These are phyloP conservation scores for Globisporangium paroecandrum DNA, from an alignment of 352 stramenopile genomes.

Conservation along the genomic window DNA sequence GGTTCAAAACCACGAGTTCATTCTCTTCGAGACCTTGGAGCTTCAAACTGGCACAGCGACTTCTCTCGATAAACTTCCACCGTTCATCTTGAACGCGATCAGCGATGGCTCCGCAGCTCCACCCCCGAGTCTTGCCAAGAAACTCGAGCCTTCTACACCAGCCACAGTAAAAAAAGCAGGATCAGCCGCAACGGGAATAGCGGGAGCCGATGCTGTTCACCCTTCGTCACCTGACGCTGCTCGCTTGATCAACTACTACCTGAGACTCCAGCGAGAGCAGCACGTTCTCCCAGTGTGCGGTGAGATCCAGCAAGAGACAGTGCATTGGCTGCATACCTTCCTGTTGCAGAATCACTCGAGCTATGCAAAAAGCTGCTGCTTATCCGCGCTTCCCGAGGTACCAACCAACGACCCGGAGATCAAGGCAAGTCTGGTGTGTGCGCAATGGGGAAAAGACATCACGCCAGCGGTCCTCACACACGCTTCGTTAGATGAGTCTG, in stretches of 20 bases:
- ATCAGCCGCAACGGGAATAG: constrained; percentile 1
- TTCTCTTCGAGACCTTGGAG: constrained; percentile 63
- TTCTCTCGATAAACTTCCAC: constrained; percentile 43
- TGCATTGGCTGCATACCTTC: constrained; percentile 48
- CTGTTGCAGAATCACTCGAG: constrained; percentile 53
- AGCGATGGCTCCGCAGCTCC: neutral
- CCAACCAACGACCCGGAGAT: constrained; percentile 55
- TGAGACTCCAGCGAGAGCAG: constrained; percentile 46
- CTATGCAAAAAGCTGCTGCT: constrained; percentile 53
- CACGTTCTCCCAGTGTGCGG: constrained; percentile 36
- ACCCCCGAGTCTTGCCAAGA: constrained; percentile 3
- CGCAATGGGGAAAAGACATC: constrained; percentile 54
- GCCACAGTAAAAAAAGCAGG: constrained; percentile 8
- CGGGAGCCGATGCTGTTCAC: neutral
- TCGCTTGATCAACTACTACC: constrained; percentile 60
- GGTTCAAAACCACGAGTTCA: constrained; percentile 36
- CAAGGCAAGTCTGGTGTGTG: constrained; percentile 48
- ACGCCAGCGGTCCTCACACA: constrained; percentile 35
- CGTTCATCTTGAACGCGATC: constrained; percentile 36
- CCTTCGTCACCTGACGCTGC: constrained; percentile 14
- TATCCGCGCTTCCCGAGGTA: constrained; percentile 39
- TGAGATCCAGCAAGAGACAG: constrained; percentile 30
- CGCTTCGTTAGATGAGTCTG: neutral
- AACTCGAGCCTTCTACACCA: constrained; percentile 2
- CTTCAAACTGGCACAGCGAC: constrained; percentile 44